Evolutionary conservation across 192 early-diverging fungal species (phyloP).

Genomic region (Dissophora ornata): DNA sequence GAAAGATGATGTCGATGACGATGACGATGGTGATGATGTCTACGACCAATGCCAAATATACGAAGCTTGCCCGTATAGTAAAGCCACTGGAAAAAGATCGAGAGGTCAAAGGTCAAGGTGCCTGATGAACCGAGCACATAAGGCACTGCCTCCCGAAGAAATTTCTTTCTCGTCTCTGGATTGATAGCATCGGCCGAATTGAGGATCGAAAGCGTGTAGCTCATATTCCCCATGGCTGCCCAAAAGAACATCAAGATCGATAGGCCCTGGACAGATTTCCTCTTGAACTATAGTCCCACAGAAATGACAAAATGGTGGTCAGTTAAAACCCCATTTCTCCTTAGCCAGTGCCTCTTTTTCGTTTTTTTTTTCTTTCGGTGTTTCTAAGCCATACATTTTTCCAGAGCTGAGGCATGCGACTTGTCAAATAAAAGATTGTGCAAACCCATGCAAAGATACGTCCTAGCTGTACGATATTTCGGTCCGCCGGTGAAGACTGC

Average conservation of each 20-base stretch:
- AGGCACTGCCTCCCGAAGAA: slow-evolving; percentile 57
- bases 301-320: neutral
- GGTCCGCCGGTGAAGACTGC: neutral
- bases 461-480: slow-evolving; percentile 55
- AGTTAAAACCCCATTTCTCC: too few species aligned
- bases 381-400: slow-evolving; percentile 62
- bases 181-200: slow-evolving; percentile 28
- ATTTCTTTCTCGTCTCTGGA: slow-evolving; percentile 21
- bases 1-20: slow-evolving; percentile 30
- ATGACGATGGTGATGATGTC: slow-evolving; percentile 8
- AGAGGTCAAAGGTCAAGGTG: slow-evolving; percentile 76
- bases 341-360: neutral
- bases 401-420: slow-evolving; percentile 81
- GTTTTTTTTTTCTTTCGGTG: neutral
- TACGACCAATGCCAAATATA: neutral
- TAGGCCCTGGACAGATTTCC: slow-evolving; percentile 77
- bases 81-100: slow-evolving; percentile 70
- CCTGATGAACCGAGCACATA: slow-evolving; percentile 77
- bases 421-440: slow-evolving; percentile 71
- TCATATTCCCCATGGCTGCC: slow-evolving; percentile 76
- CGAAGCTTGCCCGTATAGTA: slow-evolving; percentile 41
- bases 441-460: slow-evolving; percentile 77
- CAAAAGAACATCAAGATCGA: slow-evolving; percentile 80
- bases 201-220: slow-evolving; percentile 67
- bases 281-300: slow-evolving; percentile 30